Evolutionary conservation across 805 yeast species (phyloP), one percentile per base, ranked within the genome.

Genomic region (Candida ficus): DNA sequence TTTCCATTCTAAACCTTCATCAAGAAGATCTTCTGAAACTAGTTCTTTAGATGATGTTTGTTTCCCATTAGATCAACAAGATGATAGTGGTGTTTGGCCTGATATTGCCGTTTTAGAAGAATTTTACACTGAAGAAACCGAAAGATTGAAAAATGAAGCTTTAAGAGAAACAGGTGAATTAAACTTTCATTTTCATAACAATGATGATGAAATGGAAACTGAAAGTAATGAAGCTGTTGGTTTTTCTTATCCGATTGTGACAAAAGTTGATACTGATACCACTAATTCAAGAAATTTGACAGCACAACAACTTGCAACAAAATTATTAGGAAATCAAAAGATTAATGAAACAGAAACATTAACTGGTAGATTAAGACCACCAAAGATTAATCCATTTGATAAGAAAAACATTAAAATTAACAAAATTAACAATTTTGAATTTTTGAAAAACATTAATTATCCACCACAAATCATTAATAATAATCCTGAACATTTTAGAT

Each of bases 31-130:
- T 7, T 60, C 70, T 2, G 78, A 75, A 39, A 75, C 78, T 29
- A 80, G 95, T 0, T 85, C 96, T 1, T 64, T 91, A 43, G 90
- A 83, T 57, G 99, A 91, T 62, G 99, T 91, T 20, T 91, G 96
- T 56, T 78, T 88, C 60, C 96, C 95, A 0, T 69, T 89, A 29
- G 62, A 56, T 28, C 55, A 45, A 13, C 35, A 49, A 20, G 56
- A 47, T 35, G 55, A 45, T 34, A 36, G 52, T 14, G 49, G 52
- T 22, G 43, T 53, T 20, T 91, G 98, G 98, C 99, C 98, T 1
- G 97, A 93, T 55, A 66, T 87, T 14, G 56, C 67, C 25, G 76
- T 85, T 0, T 65, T 91, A 48, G 82, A 80, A 48, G 95, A 89
- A 46, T 91, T 80, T 62, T 79, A 88, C 1, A 68, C 66, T 25